A percentile compares a stretch with the other conserved stretches of the same genome.
Conservation (phyloP, 1,284 basidiomycete genomes). For the Ceratobasidium sp. region DNA sequence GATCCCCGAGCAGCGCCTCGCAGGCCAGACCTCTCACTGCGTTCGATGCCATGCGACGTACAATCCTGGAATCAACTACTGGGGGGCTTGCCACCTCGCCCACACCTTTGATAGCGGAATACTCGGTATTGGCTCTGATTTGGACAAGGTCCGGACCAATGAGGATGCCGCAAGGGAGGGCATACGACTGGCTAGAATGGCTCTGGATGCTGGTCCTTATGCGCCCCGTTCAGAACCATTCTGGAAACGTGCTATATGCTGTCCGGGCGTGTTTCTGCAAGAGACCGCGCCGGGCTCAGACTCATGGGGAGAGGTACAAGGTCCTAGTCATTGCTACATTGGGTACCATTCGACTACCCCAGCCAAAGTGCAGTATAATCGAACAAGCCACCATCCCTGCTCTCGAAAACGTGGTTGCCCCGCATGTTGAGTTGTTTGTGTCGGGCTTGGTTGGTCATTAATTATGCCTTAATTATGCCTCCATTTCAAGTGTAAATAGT, state of each 20-base stretch:
- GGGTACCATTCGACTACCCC: constrained; percentile 14
- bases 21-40: constrained; percentile 12
- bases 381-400: neutral
- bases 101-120: constrained; percentile 19
- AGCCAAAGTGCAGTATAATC: neutral
- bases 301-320: constrained; percentile 11
- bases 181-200: constrained; percentile 66
- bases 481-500: neutral
- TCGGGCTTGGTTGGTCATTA: neutral
- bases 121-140: constrained; percentile 7
- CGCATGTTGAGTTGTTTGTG: neutral
- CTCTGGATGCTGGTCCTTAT: constrained; percentile 78
- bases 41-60: constrained; percentile 19
- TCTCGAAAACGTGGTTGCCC: neutral
- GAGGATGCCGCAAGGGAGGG: neutral
- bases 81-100: constrained; percentile 4
- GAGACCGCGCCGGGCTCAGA: constrained; percentile 11
- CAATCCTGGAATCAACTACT: constrained; percentile 4
- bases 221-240: constrained; percentile 76
- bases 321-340: constrained; percentile 6
- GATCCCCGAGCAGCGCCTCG: constrained; percentile 24
- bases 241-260: constrained; percentile 16
- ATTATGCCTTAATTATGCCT: neutral
- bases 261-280: neutral
- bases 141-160: neutral